Percentiles rank a stretch among this genome's conserved stretches.
Conservation (phyloP, 805 yeast species). For the Kuraishia capsulata region DNA sequence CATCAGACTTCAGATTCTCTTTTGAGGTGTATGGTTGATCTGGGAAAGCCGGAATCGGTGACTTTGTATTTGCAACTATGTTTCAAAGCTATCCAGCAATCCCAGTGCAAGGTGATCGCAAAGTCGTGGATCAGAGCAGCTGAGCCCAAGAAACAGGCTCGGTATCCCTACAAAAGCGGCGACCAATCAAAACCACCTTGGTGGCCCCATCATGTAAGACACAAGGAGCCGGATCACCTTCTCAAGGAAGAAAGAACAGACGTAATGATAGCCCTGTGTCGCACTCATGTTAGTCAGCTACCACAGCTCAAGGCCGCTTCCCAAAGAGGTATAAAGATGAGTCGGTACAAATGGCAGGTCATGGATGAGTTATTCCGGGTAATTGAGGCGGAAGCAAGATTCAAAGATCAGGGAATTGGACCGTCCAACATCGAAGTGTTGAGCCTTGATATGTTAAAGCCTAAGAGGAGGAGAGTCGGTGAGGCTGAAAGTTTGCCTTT, state of each 20-base stretch:
- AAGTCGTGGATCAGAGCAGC: constrained; percentile 58
- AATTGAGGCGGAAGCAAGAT: neutral
- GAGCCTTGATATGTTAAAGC: neutral
- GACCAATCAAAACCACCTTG: constrained; percentile 45
- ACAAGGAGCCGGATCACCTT: constrained; percentile 69
- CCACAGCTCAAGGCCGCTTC: neutral
- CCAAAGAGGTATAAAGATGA: neutral
- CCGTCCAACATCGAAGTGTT: neutral
- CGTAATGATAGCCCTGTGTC: constrained; percentile 31
- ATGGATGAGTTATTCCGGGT: neutral
- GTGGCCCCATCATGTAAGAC: constrained; percentile 61
- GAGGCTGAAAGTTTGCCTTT: too few relatives aligned
- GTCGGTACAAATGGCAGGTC: neutral
- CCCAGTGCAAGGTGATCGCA: constrained; percentile 50
- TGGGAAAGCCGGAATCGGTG: too few relatives aligned
- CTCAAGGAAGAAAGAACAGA: constrained; percentile 45
- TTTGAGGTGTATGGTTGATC: too few relatives aligned
- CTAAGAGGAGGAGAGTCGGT: too few relatives aligned
- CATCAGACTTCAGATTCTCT: too few relatives aligned
- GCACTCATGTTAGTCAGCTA: neutral
- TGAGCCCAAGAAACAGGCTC: constrained; percentile 60
- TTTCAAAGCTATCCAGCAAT: constrained; percentile 45
- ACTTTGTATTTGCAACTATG: too few relatives aligned
- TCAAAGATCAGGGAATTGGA: neutral
- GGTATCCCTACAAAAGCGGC: constrained; percentile 51